Percentiles rank a stretch among this genome's conserved stretches.
Evolutionary conservation across 1,139 yeast genomes (phyloP).

Genomic region (Hansenula lynferdii): DNA sequence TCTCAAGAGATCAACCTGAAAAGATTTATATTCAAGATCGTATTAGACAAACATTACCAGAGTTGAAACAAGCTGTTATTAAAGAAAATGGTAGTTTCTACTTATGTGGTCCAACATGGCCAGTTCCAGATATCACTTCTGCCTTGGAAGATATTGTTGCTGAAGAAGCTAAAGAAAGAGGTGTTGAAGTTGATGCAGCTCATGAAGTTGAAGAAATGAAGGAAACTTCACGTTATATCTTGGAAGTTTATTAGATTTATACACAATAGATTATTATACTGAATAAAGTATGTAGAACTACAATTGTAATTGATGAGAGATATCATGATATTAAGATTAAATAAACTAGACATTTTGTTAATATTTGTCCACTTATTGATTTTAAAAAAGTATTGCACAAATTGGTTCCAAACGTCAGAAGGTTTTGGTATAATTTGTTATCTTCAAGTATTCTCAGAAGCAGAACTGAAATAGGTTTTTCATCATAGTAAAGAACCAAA

Average conservation of each 20-base stretch:
- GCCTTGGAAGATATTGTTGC: slow-evolving; percentile 79
- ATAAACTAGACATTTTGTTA: no score
- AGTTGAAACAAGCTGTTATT: slow-evolving; percentile 75
- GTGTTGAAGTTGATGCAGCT: slow-evolving; percentile 65
- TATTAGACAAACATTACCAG: slow-evolving; percentile 71
- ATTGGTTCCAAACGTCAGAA: slow-evolving; percentile 15
- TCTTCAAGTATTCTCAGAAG: slow-evolving; percentile 86
- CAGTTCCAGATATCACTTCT: slow-evolving; percentile 94
- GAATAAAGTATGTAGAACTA: no score
- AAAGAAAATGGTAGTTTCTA: slow-evolving; percentile 83
- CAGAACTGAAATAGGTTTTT: slow-evolving; percentile 74
- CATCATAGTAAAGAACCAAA: slow-evolving; percentile 39
- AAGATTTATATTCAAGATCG: slow-evolving; percentile 95
- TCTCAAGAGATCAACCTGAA: slow-evolving; percentile 95
- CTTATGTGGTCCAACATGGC: slow-evolving; percentile 99
- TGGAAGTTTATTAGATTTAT: slow-evolving; percentile 72
- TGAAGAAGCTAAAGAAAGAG: slow-evolving; percentile 65
- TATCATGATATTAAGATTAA: no score
- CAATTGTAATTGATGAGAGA: no score
- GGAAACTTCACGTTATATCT: slow-evolving; percentile 86
- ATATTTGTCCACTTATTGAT: no score
- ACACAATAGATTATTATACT: no score
- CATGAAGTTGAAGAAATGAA: slow-evolving; percentile 89
- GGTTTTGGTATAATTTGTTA: slow-evolving; percentile 43
- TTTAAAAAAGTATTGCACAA: neutral